phyloP scores from a whole-genome alignment of 257 asterid genomes.

The Petunia secreta region DNA sequence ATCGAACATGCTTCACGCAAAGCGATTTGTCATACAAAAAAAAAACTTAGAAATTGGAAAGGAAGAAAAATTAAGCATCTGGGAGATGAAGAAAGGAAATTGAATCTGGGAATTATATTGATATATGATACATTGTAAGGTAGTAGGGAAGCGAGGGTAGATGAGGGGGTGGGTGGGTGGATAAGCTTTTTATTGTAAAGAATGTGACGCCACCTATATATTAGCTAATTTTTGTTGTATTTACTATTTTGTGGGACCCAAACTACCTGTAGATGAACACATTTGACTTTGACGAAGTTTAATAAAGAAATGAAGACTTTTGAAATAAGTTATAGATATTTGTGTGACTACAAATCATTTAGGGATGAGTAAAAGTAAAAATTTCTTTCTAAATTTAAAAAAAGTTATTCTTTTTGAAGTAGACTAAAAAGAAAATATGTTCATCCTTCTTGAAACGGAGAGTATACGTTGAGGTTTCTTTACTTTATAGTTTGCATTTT shows the following conservation, averaged over 20 bases:
- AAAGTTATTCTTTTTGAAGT: too few relatives aligned
- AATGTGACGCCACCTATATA: slow-evolving; percentile 32
- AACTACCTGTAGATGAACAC: too few relatives aligned
- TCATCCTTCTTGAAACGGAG: too few relatives aligned
- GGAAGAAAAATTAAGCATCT: neutral
- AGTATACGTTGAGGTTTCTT: neutral
- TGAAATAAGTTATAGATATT: too few relatives aligned
- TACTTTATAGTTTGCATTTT: neutral
- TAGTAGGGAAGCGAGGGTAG: neutral
- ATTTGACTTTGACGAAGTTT: too few relatives aligned
- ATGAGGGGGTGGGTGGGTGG: neutral
- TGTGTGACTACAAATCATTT: too few relatives aligned
- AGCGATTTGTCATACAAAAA: neutral
- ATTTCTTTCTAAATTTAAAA: too few relatives aligned
- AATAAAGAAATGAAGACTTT: too few relatives aligned
- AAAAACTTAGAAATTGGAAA: neutral
- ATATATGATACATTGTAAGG: neutral
- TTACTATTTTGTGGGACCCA: slow-evolving; percentile 28
- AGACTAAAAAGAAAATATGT: too few relatives aligned
- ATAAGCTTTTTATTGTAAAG: neutral
- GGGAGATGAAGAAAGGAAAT: neutral
- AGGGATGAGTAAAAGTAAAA: too few relatives aligned
- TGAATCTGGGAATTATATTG: neutral
- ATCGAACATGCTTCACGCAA: neutral
- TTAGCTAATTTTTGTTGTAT: slow-evolving; percentile 28